Conservation (phyloP, 306 rosid genomes). For the Arachis hypogaea region DNA sequence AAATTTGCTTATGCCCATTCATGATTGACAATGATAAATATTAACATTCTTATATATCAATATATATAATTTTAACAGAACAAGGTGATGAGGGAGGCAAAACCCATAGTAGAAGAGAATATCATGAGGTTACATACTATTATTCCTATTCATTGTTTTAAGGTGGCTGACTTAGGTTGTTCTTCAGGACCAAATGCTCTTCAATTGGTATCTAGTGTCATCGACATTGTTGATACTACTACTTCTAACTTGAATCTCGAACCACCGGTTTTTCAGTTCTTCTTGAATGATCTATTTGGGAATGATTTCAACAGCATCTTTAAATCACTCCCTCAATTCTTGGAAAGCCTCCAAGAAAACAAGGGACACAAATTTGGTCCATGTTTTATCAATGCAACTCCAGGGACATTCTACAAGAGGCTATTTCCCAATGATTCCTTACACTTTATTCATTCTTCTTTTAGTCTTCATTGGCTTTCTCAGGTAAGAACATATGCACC, state of each 20-base stretch:
- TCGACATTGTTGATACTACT: not conserved
- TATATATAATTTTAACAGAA: not conserved
- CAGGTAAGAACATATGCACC: not conserved
- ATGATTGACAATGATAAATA: too few species aligned
- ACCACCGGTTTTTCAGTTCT: constrained; percentile 21
- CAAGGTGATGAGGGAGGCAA: not conserved
- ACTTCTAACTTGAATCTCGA: not conserved
- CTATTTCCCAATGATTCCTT: not conserved
- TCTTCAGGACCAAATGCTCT: not conserved
- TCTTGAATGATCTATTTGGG: constrained; percentile 53
- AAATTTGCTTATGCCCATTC: too few species aligned
- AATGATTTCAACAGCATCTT: constrained; percentile 62
- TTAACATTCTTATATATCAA: not conserved
- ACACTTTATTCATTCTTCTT: not conserved
- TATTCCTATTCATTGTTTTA: not conserved
- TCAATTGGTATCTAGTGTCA: not conserved
- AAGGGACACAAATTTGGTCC: not conserved
- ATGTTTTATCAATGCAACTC: not conserved
- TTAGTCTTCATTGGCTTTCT: not conserved
- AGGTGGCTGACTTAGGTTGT: not conserved
- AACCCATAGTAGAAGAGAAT: not conserved
- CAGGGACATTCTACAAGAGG: not conserved
- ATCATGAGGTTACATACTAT: not conserved
- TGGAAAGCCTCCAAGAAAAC: not conserved
- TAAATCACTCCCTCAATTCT: not conserved